A percentile compares a stretch with the other conserved stretches of the same genome.
Conservation (phyloP, 1,284 basidiomycete genomes). For the Mycosarcoma maydis region DNA sequence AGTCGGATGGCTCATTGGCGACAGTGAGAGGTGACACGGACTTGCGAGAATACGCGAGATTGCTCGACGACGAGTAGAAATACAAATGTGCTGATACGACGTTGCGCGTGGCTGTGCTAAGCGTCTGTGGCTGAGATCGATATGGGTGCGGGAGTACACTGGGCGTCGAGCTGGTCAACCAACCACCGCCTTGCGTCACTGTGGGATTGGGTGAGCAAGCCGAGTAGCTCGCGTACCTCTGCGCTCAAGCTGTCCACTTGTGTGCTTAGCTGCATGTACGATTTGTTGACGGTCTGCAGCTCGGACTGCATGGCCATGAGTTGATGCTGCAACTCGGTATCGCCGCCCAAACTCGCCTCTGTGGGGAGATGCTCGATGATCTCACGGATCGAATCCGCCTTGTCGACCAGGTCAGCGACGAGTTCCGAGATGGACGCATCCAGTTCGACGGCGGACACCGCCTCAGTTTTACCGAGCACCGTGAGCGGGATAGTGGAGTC, state of each 20-base stretch:
- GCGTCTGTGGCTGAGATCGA: too few species aligned
- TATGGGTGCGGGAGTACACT: too few species aligned
- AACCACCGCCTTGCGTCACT: conserved; percentile 12
- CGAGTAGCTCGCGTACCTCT: conserved; percentile 21
- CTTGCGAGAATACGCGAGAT: too few species aligned
- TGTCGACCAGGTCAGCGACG: conserved; percentile 43
- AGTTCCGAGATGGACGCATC: conserved; percentile 39
- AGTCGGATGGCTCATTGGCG: conserved; percentile 48
- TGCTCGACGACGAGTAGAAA: too few species aligned
- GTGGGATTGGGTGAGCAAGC: conserved; percentile 3
- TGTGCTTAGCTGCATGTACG: conserved; percentile 25
- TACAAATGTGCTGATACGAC: too few species aligned
- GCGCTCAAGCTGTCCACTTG: conserved; percentile 17
- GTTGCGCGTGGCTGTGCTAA: too few species aligned
- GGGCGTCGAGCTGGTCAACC: conserved; percentile 11
- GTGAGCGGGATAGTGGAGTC: conserved; percentile 44
- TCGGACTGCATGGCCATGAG: conserved; percentile 12
- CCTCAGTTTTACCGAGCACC: conserved; percentile 49
- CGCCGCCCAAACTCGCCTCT: conserved; percentile 4
- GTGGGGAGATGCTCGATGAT: conserved; percentile 42
- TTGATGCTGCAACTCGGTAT: conserved; percentile 11
- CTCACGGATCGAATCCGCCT: conserved; percentile 37
- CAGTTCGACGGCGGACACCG: conserved; percentile 27
- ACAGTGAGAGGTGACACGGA: conserved; percentile 12
- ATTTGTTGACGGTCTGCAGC: conserved; percentile 25